Evolutionary conservation across 202 grass and related monocot genomes (phyloP).

Genomic region (Eragrostis tef): DNA sequence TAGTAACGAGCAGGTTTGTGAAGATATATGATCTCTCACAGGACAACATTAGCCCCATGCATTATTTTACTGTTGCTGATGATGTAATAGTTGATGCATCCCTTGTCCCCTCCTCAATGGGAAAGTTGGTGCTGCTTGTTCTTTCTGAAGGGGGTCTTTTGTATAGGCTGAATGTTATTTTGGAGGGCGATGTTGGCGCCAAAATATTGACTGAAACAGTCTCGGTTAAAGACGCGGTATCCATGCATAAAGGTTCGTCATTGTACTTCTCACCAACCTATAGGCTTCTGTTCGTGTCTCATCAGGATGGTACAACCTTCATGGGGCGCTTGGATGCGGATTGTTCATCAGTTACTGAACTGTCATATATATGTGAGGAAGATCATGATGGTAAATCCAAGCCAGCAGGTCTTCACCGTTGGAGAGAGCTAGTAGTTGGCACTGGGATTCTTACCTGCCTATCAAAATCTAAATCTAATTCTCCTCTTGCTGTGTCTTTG

Average conservation of each 20-base stretch:
- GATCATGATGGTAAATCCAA: constrained; percentile 80
- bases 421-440: constrained; percentile 86
- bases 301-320: constrained; percentile 83
- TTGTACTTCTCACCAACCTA: constrained; percentile 90
- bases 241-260: constrained; percentile 76
- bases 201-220: constrained; percentile 82
- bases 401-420: constrained; percentile 75
- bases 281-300: constrained; percentile 86
- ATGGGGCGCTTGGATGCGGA: constrained; percentile 80
- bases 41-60: constrained; percentile 91
- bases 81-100: constrained; percentile 83
- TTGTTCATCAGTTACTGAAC: constrained; percentile 65
- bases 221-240: constrained; percentile 58
- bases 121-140: constrained; percentile 86
- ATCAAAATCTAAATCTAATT: constrained; percentile 75
- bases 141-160: constrained; percentile 82
- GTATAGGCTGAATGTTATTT: constrained; percentile 82
- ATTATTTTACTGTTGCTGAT: constrained; percentile 91
- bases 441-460: constrained; percentile 83
- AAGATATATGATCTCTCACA: constrained; percentile 98
- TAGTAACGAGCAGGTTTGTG: constrained; percentile 96
- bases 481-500: constrained; percentile 69
- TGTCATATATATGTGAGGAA: constrained; percentile 77
- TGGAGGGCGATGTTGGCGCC: constrained; percentile 80
- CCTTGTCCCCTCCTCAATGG: constrained; percentile 85